Evolutionary conservation across 805 yeast species (phyloP).

Genomic region (Cyberlindnera xishuangbannaensis): DNA sequence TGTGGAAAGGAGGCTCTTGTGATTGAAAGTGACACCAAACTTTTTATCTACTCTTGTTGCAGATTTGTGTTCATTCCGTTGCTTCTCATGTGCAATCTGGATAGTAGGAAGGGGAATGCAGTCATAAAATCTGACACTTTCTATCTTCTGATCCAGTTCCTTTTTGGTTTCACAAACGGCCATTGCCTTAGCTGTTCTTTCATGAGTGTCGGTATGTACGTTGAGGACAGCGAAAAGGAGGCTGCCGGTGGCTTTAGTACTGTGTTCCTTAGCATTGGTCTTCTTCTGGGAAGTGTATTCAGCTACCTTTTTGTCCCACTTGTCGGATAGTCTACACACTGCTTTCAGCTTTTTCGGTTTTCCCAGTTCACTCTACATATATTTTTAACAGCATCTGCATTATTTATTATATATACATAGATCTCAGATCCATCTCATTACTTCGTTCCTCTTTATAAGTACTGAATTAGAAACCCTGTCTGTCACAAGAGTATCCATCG

Average conservation of each 20-base stretch:
- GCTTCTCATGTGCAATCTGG: slow-evolving; percentile 60
- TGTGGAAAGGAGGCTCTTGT: slow-evolving; percentile 47
- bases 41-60: slow-evolving; percentile 49
- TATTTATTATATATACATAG: no score
- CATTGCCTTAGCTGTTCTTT: slow-evolving; percentile 76
- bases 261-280: slow-evolving; percentile 69
- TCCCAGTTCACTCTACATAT: no score
- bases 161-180: slow-evolving; percentile 86
- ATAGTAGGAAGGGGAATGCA: slow-evolving; percentile 15
- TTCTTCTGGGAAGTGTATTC: slow-evolving; percentile 70
- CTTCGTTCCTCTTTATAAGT: no score
- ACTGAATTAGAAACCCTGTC: no score
- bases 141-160: slow-evolving; percentile 64
- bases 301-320: slow-evolving; percentile 58
- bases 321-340: slow-evolving; percentile 5
- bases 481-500: no score
- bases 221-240: slow-evolving; percentile 62
- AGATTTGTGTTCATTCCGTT: slow-evolving; percentile 64
- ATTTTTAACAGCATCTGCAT: no score
- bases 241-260: slow-evolving; percentile 95
- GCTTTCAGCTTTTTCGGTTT: no score
- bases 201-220: slow-evolving; percentile 63
- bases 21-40: slow-evolving; percentile 35
- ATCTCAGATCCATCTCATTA: no score
- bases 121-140: slow-evolving; percentile 51